Conservation (phyloP, 306 rosid species). For the Senna tora region DNA sequence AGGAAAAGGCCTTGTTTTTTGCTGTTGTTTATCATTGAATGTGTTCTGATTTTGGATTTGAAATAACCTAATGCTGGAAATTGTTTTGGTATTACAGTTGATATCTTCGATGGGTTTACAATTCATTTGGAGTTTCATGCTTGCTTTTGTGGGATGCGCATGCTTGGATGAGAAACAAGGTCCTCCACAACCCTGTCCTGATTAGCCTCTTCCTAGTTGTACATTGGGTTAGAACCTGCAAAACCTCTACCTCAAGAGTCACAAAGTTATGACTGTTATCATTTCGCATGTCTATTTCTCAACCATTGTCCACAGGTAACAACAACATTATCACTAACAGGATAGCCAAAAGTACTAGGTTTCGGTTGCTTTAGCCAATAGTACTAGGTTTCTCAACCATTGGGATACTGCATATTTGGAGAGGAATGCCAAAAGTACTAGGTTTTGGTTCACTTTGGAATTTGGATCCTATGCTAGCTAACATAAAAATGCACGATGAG, state of each 20-base stretch:
- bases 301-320: conserved; percentile 59
- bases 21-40: neutral
- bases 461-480: too few relatives aligned
- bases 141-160: conserved; percentile 77
- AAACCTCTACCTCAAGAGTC: conserved; percentile 23
- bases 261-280: conserved; percentile 5
- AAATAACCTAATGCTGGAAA: neutral
- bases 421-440: too few relatives aligned
- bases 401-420: too few relatives aligned
- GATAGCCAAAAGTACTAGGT: too few relatives aligned
- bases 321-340: conserved; percentile 77
- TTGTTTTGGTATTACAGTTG: conserved; percentile 55
- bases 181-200: conserved; percentile 70
- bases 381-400: too few relatives aligned
- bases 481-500: too few relatives aligned
- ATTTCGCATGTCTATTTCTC: conserved; percentile 19
- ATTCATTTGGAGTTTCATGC: conserved; percentile 79
- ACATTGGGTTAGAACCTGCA: conserved; percentile 83
- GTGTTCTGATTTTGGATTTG: conserved; percentile 11
- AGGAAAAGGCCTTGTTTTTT: too few relatives aligned
- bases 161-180: conserved; percentile 75
- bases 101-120: conserved; percentile 92
- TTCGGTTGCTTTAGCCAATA: too few relatives aligned
- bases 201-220: conserved; percentile 92
- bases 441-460: conserved; percentile 96